Percentiles rank a stretch among this genome's conserved stretches.
These are phyloP conservation scores for Dysphania ambrosioides DNA, from an alignment of 148 eudicot genomes.

Conservation along the genomic window DNA sequence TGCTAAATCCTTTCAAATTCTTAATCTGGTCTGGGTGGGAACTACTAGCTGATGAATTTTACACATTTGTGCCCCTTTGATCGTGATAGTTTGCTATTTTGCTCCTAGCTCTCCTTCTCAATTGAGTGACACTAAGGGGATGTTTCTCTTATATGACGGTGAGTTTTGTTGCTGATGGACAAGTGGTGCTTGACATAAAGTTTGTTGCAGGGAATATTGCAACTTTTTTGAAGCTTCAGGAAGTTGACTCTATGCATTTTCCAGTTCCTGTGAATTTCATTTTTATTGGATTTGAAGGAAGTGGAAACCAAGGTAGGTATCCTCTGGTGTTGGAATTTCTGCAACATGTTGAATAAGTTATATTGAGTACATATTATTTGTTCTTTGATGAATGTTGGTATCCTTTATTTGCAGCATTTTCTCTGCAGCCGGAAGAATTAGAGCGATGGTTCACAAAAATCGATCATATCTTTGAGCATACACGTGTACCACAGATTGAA, in stretches of 20 bases:
- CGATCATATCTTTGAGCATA: conserved; percentile 92
- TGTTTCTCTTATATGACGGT: neutral
- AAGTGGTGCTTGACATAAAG: conserved; percentile 5
- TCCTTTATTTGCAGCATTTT: conserved; percentile 52
- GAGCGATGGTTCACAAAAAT: conserved; percentile 97
- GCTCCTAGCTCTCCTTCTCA: neutral
- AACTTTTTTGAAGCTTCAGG: conserved; percentile 76
- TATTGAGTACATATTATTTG: neutral
- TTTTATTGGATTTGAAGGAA: conserved; percentile 90
- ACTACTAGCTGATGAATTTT: neutral
- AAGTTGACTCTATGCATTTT: conserved; percentile 82
- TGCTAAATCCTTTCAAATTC: neutral
- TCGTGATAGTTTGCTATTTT: too few relatives aligned
- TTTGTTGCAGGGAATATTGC: conserved; percentile 68
- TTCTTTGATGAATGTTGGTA: neutral
- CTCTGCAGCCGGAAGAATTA: conserved; percentile 72
- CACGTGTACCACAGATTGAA: conserved; percentile 67
- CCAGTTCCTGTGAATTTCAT: conserved; percentile 93
- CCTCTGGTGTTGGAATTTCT: conserved; percentile 16
- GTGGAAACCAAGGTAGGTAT: conserved; percentile 73
- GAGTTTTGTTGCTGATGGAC: conserved; percentile 2
- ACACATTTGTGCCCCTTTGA: neutral
- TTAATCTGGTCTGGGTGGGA: neutral
- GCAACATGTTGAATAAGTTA: conserved; percentile 2
- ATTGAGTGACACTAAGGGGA: neutral